Evolutionary conservation across 768 basidiomycete species (phyloP).

Genomic region (Russula griseocarnosa): DNA sequence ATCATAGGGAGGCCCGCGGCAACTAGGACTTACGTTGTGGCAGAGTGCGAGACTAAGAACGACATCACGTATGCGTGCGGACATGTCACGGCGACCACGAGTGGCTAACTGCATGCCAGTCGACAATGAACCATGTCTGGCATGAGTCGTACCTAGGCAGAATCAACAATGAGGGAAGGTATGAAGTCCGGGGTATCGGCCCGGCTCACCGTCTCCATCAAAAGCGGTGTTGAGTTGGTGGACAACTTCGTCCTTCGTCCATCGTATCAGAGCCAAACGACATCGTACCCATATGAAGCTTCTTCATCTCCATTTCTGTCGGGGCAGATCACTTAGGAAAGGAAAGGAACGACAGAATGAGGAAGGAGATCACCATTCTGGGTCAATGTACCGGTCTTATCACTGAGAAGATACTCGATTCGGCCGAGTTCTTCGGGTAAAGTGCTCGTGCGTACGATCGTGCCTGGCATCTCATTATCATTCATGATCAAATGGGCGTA

Average conservation of each 20-base stretch:
- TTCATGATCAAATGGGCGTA: conserved; percentile 95
- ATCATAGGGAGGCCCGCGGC: not conserved
- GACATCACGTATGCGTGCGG: too few relatives aligned
- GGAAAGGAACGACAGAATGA: not conserved
- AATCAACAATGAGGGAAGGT: too few relatives aligned
- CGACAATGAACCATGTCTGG: too few relatives aligned
- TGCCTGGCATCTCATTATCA: conserved; percentile 87
- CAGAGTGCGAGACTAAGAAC: too few relatives aligned
- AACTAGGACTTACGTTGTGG: conserved; percentile 43
- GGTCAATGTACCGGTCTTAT: conserved; percentile 97
- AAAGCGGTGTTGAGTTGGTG: conserved; percentile 86
- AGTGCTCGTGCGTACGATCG: conserved; percentile 96
- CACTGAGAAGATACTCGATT: conserved; percentile 92
- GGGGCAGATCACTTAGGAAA: not conserved
- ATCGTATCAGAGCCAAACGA: conserved; percentile 97
- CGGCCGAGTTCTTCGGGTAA: conserved; percentile 94
- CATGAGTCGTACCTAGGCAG: too few relatives aligned
- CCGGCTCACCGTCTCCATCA: conserved; percentile 56
- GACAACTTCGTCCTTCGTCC: conserved; percentile 96
- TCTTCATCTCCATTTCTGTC: conserved; percentile 98
- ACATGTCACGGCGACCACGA: too few relatives aligned
- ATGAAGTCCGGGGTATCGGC: not conserved
- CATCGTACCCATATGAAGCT: conserved; percentile 97
- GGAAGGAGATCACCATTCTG: conserved; percentile 71
- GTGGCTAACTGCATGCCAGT: conserved; percentile 54